Percentiles rank a stretch among this genome's conserved stretches.
phyloP scores from a whole-genome alignment of 257 asterid species.

The Gentiana dahurica region DNA sequence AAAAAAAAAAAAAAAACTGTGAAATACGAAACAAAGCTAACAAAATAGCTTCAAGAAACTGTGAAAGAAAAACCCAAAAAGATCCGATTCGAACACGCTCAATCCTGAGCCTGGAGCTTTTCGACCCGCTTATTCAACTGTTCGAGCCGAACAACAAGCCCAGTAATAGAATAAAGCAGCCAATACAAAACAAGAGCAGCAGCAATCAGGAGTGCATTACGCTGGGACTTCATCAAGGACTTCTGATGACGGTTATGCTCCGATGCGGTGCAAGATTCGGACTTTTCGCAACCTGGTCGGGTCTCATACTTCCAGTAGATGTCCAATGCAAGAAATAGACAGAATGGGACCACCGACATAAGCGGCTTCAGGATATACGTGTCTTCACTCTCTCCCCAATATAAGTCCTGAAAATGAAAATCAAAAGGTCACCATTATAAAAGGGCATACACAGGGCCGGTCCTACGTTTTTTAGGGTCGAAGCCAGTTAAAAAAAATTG shows the following conservation, averaged over 20 bases:
- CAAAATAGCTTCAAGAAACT: neutral
- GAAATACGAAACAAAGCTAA: too few relatives aligned
- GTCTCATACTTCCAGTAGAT: conserved; percentile 55
- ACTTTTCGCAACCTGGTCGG: conserved; percentile 27
- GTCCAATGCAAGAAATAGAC: conserved; percentile 34
- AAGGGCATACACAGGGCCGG: too few relatives aligned
- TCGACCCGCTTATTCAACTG: conserved; percentile 29
- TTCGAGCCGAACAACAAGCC: conserved; percentile 31
- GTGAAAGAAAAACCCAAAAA: conserved; percentile 2
- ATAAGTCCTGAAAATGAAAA: too few relatives aligned
- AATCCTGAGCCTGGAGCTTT: conserved; percentile 19
- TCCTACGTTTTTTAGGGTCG: too few relatives aligned
- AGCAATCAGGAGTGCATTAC: conserved; percentile 40
- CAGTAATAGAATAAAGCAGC: conserved; percentile 36
- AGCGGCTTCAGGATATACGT: conserved; percentile 32
- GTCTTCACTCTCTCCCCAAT: too few relatives aligned
- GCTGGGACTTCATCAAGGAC: conserved; percentile 33
- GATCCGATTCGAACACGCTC: neutral
- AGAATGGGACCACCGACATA: conserved; percentile 35
- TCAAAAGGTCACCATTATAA: too few relatives aligned
- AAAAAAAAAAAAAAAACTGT: too few relatives aligned
- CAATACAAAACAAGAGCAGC: conserved; percentile 34
- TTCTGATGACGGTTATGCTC: conserved; percentile 46
- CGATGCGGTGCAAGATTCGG: conserved; percentile 21
- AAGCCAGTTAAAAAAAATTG: too few relatives aligned